A percentile compares a stretch with the other conserved stretches of the same genome.
Conservation (phyloP, 1,284 basidiomycete species). For the Amylostereum areolatum region DNA sequence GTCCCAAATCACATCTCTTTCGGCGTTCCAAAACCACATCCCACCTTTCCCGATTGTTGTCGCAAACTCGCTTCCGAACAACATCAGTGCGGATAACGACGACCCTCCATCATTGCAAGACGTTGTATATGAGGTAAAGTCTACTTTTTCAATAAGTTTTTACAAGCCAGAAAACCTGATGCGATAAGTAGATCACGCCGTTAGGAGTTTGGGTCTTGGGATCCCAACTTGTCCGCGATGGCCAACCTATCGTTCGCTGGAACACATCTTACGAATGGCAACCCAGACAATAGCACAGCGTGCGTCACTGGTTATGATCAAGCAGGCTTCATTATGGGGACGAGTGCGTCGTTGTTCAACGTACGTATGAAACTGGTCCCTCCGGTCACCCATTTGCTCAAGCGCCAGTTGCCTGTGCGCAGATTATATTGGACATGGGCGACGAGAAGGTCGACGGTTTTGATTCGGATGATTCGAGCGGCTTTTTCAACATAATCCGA, state of each 20-base stretch:
- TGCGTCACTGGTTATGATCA: conserved; percentile 67
- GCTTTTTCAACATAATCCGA: too few species aligned
- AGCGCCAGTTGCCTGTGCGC: too few species aligned
- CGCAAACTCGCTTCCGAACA: conserved; percentile 10
- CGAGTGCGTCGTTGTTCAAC: conserved; percentile 59
- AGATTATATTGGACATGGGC: too few species aligned
- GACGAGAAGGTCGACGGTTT: too few species aligned
- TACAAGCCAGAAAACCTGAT: too few species aligned
- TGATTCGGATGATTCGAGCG: too few species aligned
- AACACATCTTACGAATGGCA: conserved; percentile 48
- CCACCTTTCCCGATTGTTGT: conserved; percentile 35
- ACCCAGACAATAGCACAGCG: conserved; percentile 39
- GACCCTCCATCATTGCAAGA: too few species aligned
- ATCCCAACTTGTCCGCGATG: conserved; percentile 56
- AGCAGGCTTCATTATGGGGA: conserved; percentile 60
- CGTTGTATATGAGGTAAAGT: too few species aligned
- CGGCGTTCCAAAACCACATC: conserved; percentile 23
- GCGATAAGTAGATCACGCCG: conserved; percentile 40
- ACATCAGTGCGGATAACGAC: too few species aligned
- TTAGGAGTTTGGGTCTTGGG: conserved; percentile 65
- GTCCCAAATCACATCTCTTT: conserved; percentile 29
- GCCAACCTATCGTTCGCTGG: conserved; percentile 54
- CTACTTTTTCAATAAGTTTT: too few species aligned
- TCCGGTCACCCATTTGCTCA: too few species aligned
- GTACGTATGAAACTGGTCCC: conserved; percentile 25